These are phyloP conservation scores for Hawksworthiomyces lignivorus DNA, from an alignment of 2,329 filamentous ascomycete genomes.

Conservation along the genomic window DNA sequence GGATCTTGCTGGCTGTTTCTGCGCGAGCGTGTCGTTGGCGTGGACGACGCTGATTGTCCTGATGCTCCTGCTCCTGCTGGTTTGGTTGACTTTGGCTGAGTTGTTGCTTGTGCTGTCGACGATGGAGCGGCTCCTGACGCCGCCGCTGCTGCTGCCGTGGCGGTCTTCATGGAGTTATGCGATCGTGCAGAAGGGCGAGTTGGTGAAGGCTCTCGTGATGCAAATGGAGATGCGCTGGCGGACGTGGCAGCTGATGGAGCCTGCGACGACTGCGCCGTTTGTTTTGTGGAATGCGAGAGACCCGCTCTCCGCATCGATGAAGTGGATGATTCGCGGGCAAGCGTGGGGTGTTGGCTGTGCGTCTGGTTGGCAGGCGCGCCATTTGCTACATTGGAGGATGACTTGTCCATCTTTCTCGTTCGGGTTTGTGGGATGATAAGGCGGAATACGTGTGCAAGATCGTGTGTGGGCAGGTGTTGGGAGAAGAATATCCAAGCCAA, in stretches of 20 bases:
- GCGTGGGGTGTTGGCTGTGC: conserved; percentile 16
- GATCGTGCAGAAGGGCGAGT: conserved; percentile 30
- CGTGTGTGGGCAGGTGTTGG: no score
- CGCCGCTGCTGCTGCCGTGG: not conserved
- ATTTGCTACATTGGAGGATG: conserved; percentile 23
- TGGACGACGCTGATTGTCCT: conserved; percentile 1
- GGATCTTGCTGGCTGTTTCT: conserved; percentile 58
- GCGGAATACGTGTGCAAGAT: no score
- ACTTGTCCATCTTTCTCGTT: conserved; percentile 25
- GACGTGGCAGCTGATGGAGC: conserved; percentile 22
- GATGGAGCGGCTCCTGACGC: no score
- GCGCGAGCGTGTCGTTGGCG: conserved; percentile 40
- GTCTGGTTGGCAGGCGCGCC: conserved; percentile 18
- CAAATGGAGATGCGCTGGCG: conserved; percentile 23
- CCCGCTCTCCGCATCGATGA: conserved; percentile 18
- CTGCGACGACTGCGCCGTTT: conserved; percentile 13
- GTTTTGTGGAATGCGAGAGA: conserved; percentile 12
- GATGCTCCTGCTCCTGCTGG: no score
- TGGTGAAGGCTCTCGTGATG: conserved; percentile 41
- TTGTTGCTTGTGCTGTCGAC: no score
- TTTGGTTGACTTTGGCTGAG: no score
- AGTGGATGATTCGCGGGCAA: conserved; percentile 20
- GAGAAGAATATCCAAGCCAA: no score
- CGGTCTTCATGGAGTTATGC: conserved; percentile 15
- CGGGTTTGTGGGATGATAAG: no score